Conservation (phyloP, 139 green algal species). For the Chlorella vulgaris region DNA sequence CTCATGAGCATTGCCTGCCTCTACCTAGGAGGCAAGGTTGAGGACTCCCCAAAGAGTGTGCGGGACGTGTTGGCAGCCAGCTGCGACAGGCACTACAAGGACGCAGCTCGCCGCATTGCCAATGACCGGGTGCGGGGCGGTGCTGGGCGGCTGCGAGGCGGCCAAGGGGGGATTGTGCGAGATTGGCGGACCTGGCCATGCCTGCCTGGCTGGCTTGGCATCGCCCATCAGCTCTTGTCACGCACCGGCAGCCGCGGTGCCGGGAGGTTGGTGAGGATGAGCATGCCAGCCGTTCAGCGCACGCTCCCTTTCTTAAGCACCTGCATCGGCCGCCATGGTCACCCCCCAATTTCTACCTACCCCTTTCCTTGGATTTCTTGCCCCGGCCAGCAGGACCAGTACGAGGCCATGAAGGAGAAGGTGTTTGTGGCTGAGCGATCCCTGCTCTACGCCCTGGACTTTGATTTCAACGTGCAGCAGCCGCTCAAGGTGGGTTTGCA, state of each 20-base stretch:
- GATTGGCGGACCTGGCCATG: too few relatives aligned
- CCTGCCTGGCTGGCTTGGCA: too few relatives aligned
- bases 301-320: too few relatives aligned
- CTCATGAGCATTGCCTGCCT: constrained; percentile 81
- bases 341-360: background rate
- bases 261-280: too few relatives aligned
- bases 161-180: background rate
- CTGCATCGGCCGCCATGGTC: too few relatives aligned
- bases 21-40: constrained; percentile 88
- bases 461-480: constrained; percentile 28
- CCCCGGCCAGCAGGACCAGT: constrained; percentile 15
- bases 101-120: background rate
- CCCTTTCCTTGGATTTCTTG: background rate
- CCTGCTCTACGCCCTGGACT: constrained; percentile 54
- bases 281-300: too few relatives aligned
- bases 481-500: constrained; percentile 7
- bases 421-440: constrained; percentile 51
- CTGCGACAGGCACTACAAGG: constrained; percentile 13
- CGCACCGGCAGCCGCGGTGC: too few relatives aligned
- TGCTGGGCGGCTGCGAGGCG: background rate
- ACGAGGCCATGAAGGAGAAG: constrained; percentile 19
- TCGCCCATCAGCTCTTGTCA: too few relatives aligned
- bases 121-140: background rate
- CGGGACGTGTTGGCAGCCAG: constrained; percentile 59
- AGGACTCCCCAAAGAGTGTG: constrained; percentile 79